These are phyloP conservation scores for Eutrema japonicum DNA, from an alignment of 345 rosid species.

Conservation along the genomic window DNA sequence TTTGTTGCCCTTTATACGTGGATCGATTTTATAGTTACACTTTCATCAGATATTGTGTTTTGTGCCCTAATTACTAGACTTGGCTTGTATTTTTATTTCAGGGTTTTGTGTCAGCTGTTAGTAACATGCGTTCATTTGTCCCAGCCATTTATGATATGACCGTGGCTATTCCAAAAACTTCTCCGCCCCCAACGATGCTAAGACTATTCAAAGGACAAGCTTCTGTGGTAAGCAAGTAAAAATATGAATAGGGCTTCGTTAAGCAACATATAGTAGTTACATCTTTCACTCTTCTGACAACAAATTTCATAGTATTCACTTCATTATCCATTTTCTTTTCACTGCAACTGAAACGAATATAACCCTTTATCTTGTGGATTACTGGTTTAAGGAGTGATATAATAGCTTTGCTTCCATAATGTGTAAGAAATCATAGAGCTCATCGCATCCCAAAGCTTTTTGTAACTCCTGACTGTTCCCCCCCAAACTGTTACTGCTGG, in stretches of 20 bases:
- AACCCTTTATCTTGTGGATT: neutral
- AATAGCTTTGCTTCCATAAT: neutral
- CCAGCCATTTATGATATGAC: slow-evolving; percentile 96
- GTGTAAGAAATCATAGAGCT: slow-evolving; percentile 15
- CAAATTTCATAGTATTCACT: slow-evolving; percentile 14
- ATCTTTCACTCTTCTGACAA: slow-evolving; percentile 17
- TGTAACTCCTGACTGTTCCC: neutral
- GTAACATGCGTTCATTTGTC: slow-evolving; percentile 89
- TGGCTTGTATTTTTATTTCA: slow-evolving; percentile 45
- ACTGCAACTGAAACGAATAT: slow-evolving; percentile 1
- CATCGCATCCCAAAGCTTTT: slow-evolving; percentile 16
- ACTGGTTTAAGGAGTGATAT: slow-evolving; percentile 7
- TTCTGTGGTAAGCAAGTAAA: slow-evolving; percentile 71
- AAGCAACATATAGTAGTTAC: slow-evolving; percentile 3
- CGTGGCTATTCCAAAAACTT: slow-evolving; percentile 71
- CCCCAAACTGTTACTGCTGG: slow-evolving; percentile 19
- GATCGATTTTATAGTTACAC: neutral
- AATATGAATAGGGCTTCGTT: slow-evolving; percentile 20
- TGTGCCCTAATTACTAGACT: slow-evolving; percentile 7
- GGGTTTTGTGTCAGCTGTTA: slow-evolving; percentile 97
- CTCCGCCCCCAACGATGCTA: slow-evolving; percentile 82
- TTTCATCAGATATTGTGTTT: slow-evolving; percentile 4
- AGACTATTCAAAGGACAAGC: slow-evolving; percentile 83
- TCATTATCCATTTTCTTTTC: slow-evolving; percentile 15
- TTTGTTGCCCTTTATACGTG: slow-evolving; percentile 12